Base-by-base conservation (phyloP, 129 eudicot species). In the Arctium lappa region DNA sequence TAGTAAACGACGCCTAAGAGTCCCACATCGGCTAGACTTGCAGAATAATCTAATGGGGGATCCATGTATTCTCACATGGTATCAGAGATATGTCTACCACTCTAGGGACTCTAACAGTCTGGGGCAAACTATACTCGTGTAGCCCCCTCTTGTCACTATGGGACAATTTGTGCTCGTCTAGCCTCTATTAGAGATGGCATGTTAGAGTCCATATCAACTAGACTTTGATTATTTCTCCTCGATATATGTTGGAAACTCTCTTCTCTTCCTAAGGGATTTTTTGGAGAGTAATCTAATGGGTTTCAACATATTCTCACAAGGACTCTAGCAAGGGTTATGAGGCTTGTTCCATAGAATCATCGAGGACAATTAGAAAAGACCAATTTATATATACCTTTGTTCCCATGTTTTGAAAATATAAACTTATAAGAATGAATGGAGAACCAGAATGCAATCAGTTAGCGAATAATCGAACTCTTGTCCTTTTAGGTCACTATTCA, bases 401-500 rank as follows among this genome's bases (percentile, higher is more conserved):
- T 34, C 3, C 48, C 15, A 12, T 38, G 31, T 74, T n/a, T 70
- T 65, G 65, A 50, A 50, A 50, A 13, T 12, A 50, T 50, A 0
- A 50, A 50, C 18, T 15, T 12, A 13, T 48, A 12, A 10, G 60
- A 48, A 10, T 48, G 60, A 48, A 48, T 48, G 16, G 60, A 48
- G 60, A 48, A 48, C 16, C 60, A 48, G 60, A 48, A 13, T 13
- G 63, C 22, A 50, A 50, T 56, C 65, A 16, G 27, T 56, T 56
- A 15, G 65, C 65, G 8, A 56, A 56, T 56, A 60, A 60, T 60
- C 29, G 0, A 60, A 60, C 68, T 6, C 66, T 60, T 60, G 2
- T 2, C 29, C 68, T 18, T 60, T 82, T 73, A 84, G 98, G 90
- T 95, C 99, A 4, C 77, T 95, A 48, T 95, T 90, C 86, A 90